Conservation (phyloP, 805 yeast species). For the Candida jianshihensis region DNA sequence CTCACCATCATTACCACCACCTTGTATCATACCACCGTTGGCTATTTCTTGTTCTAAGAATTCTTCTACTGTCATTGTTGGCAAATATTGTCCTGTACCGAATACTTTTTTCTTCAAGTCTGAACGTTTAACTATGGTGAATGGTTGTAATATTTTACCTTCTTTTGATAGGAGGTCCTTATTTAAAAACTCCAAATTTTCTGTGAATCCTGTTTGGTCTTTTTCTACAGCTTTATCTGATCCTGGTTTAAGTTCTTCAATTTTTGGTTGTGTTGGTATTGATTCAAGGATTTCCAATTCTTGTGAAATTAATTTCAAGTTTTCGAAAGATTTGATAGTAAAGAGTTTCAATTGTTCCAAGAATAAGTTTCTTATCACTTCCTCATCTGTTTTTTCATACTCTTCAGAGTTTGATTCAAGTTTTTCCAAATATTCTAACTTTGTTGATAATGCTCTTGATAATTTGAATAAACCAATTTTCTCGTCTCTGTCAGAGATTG, state of each 20-base stretch:
- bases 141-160: slow-evolving; percentile 81
- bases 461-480: slow-evolving; percentile 63
- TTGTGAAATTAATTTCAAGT: slow-evolving; percentile 52
- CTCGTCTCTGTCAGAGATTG: slow-evolving; percentile 40
- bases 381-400: slow-evolving; percentile 50
- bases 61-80: slow-evolving; percentile 93
- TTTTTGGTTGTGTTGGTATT: slow-evolving; percentile 28
- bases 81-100: slow-evolving; percentile 89
- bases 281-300: slow-evolving; percentile 59
- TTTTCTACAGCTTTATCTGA: slow-evolving; percentile 10
- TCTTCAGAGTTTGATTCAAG: slow-evolving; percentile 27
- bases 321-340: slow-evolving; percentile 45
- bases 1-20: slow-evolving; percentile 33
- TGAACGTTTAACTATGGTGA: slow-evolving; percentile 61
- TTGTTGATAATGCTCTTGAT: slow-evolving; percentile 45
- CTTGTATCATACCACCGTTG: slow-evolving; percentile 66
- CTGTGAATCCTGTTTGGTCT: slow-evolving; percentile 50
- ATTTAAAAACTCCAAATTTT: slow-evolving; percentile 47
- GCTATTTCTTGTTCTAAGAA: slow-evolving; percentile 78
- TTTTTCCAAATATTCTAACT: slow-evolving; percentile 35
- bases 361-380: slow-evolving; percentile 46
- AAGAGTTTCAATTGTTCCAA: slow-evolving; percentile 47
- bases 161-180: slow-evolving; percentile 53
- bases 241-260: slow-evolving; percentile 13
- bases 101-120: slow-evolving; percentile 59